Percentiles rank a stretch among this genome's conserved stretches.
Conservation (phyloP, 345 rosid genomes). For the Litchi chinensis region DNA sequence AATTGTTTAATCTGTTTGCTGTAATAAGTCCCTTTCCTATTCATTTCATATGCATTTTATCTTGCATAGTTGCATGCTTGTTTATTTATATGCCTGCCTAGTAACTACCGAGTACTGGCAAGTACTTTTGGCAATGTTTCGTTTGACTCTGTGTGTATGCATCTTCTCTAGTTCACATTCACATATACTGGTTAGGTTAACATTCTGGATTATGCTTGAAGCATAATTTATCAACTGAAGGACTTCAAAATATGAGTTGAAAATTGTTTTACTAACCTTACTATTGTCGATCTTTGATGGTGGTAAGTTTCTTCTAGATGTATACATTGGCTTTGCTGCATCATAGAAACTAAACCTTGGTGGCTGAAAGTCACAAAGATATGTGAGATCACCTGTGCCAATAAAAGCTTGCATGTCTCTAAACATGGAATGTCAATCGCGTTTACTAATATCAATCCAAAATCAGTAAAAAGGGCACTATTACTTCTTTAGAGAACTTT, state of each 20-base stretch:
- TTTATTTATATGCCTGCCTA: not conserved
- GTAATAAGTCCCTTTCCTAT: not conserved
- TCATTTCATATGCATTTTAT: not conserved
- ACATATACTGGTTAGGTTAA: not conserved
- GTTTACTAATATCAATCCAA: not conserved
- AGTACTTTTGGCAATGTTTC: not conserved
- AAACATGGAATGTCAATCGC: not conserved
- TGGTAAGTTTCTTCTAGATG: conserved; percentile 93
- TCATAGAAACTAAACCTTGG: conserved; percentile 92
- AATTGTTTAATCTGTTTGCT: not conserved
- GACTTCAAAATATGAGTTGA: conserved; percentile 8
- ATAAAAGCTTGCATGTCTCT: not conserved
- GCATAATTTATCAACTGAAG: not conserved
- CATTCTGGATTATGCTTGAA: not conserved
- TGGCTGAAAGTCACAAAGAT: conserved; percentile 54
- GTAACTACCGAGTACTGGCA: not conserved
- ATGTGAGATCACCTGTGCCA: conserved; percentile 9
- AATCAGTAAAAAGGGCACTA: not conserved
- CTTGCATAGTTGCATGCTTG: not conserved
- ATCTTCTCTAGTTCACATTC: not conserved
- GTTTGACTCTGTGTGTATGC: not conserved
- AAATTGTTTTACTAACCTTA: conserved; percentile 52
- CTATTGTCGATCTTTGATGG: conserved; percentile 75
- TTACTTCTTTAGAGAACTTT: not conserved
- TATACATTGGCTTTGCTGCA: conserved; percentile 84